Conservation (phyloP, 2,329 filamentous ascomycete genomes). For the Neopestalotiopsis clavispora region DNA sequence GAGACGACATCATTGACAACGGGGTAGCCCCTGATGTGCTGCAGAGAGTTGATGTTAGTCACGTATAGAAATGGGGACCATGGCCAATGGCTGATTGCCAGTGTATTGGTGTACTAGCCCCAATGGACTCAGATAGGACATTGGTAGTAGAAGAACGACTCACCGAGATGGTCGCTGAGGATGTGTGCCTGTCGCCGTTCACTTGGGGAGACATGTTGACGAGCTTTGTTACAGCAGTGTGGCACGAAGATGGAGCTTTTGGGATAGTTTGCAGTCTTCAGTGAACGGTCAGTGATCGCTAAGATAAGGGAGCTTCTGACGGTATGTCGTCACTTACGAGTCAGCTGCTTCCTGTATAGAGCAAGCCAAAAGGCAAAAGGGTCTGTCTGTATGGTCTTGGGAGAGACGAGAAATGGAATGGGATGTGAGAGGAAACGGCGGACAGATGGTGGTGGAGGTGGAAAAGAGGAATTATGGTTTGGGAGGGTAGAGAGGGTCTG, state of each 20-base stretch:
- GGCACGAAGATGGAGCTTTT: neutral
- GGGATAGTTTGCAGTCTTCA: neutral
- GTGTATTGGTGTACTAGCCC: neutral
- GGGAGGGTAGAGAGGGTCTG: neutral
- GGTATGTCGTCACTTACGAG: neutral
- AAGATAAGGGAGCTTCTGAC: neutral
- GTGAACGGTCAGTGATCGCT: neutral
- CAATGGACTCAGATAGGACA: neutral
- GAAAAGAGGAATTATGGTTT: neutral
- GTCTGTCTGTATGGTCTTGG: neutral
- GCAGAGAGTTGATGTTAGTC: slow-evolving; percentile 14
- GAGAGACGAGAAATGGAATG: neutral
- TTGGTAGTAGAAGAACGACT: slow-evolving; percentile 17
- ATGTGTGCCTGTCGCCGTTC: slow-evolving; percentile 37
- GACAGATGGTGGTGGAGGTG: neutral
- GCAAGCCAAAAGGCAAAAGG: neutral
- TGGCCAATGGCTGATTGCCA: neutral
- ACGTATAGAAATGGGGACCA: neutral
- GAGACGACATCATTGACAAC: slow-evolving; percentile 79
- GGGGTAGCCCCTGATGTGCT: slow-evolving; percentile 88
- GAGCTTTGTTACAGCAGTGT: neutral
- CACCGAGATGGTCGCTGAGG: slow-evolving; percentile 39
- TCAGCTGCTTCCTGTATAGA: neutral
- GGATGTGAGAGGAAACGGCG: neutral
- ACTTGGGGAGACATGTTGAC: slow-evolving; percentile 37